Evolutionary conservation across 192 early-diverging fungal genomes (phyloP).

Genomic region (Funneliformis geosporum): DNA sequence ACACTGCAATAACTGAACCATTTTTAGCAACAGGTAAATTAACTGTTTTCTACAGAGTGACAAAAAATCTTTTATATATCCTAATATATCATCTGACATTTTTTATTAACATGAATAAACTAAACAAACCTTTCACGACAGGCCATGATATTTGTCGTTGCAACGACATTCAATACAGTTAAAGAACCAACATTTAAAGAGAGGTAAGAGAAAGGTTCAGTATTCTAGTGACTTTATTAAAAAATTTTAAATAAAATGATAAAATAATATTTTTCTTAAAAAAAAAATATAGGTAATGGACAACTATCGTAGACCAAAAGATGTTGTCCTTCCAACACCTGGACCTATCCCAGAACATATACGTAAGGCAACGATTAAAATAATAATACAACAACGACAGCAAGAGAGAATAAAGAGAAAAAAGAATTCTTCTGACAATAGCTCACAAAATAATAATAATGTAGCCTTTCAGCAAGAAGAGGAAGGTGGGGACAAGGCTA

Average conservation of each 20-base stretch:
- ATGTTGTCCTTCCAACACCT: background rate
- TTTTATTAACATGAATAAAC: constrained; percentile 1
- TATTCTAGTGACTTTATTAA: background rate
- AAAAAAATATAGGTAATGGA: background rate
- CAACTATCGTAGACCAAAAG: background rate
- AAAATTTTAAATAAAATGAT: background rate
- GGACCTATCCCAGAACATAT: background rate
- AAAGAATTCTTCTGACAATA: background rate
- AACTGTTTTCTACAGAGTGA: background rate
- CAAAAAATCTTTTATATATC: background rate
- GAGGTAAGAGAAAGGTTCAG: background rate
- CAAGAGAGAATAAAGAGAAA: background rate
- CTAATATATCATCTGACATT: background rate
- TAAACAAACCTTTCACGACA: background rate
- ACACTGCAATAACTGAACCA: background rate
- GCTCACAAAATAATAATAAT: background rate
- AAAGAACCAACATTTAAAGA: background rate
- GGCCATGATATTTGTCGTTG: background rate
- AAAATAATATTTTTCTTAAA: background rate
- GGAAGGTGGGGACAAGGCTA: background rate
- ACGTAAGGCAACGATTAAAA: background rate
- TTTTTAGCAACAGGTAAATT: background rate
- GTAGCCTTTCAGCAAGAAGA: background rate
- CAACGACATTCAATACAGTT: background rate
- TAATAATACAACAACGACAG: background rate